These are phyloP conservation scores for Aspergillus intermedius DNA, from an alignment of 2,329 filamentous ascomycete species.

Conservation along the genomic window DNA sequence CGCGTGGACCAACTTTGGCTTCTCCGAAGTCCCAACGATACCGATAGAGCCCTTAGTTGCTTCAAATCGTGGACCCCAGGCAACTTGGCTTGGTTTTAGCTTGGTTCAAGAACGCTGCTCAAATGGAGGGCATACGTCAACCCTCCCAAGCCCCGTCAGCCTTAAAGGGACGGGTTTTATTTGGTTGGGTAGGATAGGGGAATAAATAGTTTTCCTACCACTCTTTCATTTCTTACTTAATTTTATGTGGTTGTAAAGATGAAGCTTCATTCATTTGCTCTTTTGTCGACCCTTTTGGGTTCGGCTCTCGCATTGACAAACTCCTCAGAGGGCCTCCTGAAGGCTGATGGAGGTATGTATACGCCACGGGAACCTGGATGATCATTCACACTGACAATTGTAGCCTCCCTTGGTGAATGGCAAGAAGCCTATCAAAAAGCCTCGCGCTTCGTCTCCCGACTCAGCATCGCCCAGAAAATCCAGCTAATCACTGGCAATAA, in stretches of 20 bases:
- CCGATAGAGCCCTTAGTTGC: no score
- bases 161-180: not conserved
- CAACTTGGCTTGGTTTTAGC: not conserved
- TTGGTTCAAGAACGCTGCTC: no score
- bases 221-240: not conserved
- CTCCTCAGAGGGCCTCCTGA: not conserved
- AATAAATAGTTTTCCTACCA: not conserved
- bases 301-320: not conserved
- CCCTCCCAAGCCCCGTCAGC: not conserved
- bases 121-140: not conserved
- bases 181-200: not conserved
- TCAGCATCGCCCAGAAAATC: conserved; percentile 18
- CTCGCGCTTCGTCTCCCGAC: conserved; percentile 10
- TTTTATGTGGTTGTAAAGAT: not conserved
- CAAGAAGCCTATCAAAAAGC: conserved; percentile 12
- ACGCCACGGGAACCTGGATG: no score
- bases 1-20: not conserved
- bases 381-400: not conserved
- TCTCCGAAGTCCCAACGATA: not conserved
- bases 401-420: conserved; percentile 7
- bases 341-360: not conserved
- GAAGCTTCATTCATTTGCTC: not conserved
- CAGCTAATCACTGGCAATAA: conserved; percentile 21
- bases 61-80: not conserved
- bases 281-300: not conserved